Evolutionary conservation across 345 rosid species (phyloP).

Genomic region (Erysimum cheiranthoides): DNA sequence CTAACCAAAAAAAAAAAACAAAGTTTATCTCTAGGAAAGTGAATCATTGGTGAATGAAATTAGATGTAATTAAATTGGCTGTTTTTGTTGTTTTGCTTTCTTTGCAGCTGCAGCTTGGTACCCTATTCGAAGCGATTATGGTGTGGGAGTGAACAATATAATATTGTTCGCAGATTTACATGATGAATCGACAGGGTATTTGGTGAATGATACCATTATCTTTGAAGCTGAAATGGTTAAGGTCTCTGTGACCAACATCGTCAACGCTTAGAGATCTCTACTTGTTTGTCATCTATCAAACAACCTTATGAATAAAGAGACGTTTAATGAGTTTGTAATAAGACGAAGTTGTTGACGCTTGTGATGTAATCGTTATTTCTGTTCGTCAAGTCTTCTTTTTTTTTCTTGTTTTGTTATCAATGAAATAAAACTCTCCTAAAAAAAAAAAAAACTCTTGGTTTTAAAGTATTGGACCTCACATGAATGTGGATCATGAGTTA

Average conservation of each 20-base stretch:
- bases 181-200: slow-evolving; percentile 40
- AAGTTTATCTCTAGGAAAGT: background rate
- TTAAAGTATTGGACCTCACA: background rate
- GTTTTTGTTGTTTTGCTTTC: background rate
- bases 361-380: no score
- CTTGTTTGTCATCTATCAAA: background rate
- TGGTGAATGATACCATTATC: slow-evolving; percentile 46
- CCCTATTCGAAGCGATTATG: slow-evolving; percentile 7
- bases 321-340: slow-evolving; percentile 20
- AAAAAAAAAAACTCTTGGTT: no score
- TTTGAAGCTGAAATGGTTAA: slow-evolving; percentile 49
- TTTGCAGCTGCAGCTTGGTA: slow-evolving; percentile 48
- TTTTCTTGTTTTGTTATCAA: background rate
- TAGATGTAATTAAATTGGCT: background rate
- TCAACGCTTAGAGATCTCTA: slow-evolving; percentile 15
- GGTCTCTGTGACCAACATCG: slow-evolving; percentile 41
- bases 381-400: no score
- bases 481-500: no score
- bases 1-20: background rate
- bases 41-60: background rate
- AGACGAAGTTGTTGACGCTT: background rate
- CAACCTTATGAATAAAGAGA: slow-evolving; percentile 4
- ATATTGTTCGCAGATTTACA: slow-evolving; percentile 30
- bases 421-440: background rate
- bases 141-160: slow-evolving; percentile 38